Evolutionary conservation across 345 rosid genomes (phyloP), one percentile per base, ranked within the genome.

Genomic region (Triadica sebifera): DNA sequence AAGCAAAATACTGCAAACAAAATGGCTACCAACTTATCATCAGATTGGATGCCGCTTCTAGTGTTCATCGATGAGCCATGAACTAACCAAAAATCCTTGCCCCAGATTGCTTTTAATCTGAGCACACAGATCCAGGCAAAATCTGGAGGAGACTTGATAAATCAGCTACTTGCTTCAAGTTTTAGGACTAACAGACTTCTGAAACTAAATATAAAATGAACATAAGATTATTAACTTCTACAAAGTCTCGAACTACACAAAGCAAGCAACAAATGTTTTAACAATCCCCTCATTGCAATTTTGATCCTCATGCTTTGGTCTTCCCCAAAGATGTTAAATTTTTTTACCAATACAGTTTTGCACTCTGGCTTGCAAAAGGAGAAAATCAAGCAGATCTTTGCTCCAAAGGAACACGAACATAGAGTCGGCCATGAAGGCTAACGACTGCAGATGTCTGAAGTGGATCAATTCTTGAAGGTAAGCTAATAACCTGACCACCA

Each of bases 381-480:
- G 67, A 67, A 65, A 49, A 8, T 60, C 61, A 78, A 17, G 68
- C 77, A 8, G 77, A 38, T 52, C 75, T 60, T 24, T 39, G 61
- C 85, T 90, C 91, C 22, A 85, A 85, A 3, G 91, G 91, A 58
- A 80, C 92, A 5, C 88, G 88, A 1, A 93, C 83, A 77, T 82
- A 86, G 72, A 90, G 86, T 60, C 92, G 83, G 15, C 98, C 98
- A 50, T 93, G 94, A 78, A 89, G 83, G 83, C 90, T 91, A 67
- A 91, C 90, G 57, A 86, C 90, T 0, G 98, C 92, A 13, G 92
- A 79, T 55, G 91, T 87, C 34, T 79, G 85, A 55, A 80, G 87
- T n/a, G 97, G 96, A 82, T 93, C 89, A 10, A 93, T 91, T 82
- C 92, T 91, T 56, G 84, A 75, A 10, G 98, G 88, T 73, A 93